These are phyloP conservation scores for Luffa aegyptiaca DNA, from an alignment of 306 rosid genomes.

Conservation along the genomic window DNA sequence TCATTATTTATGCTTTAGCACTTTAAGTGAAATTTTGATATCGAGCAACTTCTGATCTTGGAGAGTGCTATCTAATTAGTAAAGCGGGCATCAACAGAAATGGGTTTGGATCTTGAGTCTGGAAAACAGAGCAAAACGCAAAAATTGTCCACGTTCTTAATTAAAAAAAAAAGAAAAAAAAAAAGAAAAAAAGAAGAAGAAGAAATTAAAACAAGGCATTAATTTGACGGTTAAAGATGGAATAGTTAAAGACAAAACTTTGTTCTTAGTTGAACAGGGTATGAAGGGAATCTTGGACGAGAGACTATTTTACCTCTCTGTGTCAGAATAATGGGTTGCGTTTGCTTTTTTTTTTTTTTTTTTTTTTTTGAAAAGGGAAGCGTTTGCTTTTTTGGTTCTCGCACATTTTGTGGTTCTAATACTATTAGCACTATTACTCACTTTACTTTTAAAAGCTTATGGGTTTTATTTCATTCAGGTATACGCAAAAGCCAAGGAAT, in stretches of 20 bases:
- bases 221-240: background rate
- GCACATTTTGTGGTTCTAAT: background rate
- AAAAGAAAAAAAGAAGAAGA: too few relatives aligned
- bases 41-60: background rate
- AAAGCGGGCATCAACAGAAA: background rate
- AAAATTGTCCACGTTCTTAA: background rate
- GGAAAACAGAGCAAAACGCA: background rate
- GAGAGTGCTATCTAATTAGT: background rate
- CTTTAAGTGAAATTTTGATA: background rate
- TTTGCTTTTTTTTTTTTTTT: background rate
- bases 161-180: background rate
- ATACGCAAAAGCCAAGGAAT: conserved; percentile 85
- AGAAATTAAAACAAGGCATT: background rate
- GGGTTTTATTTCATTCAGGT: conserved; percentile 38
- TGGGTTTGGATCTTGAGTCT: background rate
- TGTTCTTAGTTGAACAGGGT: background rate
- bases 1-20: background rate
- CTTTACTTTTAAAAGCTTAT: conserved; percentile 5
- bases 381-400: background rate
- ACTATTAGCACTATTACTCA: background rate
- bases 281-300: background rate
- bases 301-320: background rate
- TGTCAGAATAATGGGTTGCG: background rate
- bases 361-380: too few relatives aligned
- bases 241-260: background rate